Evolutionary conservation across 345 rosid genomes (phyloP).

Genomic region (Geranium brycei): DNA sequence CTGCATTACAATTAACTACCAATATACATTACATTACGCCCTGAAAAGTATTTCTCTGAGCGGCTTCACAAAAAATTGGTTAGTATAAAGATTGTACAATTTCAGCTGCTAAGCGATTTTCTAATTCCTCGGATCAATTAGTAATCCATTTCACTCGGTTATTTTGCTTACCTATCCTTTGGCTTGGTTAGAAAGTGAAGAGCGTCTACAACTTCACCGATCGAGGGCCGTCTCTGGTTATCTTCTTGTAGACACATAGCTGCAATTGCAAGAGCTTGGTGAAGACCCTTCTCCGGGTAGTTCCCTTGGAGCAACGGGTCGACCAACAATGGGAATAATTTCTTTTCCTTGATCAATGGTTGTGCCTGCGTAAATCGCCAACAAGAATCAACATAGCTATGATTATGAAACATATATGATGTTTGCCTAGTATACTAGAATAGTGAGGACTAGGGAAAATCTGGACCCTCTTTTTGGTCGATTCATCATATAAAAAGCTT

Average conservation of each 20-base stretch:
- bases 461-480: too few species aligned
- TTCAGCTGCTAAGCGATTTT: not conserved
- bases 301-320: constrained; percentile 45
- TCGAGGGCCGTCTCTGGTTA: constrained; percentile 60
- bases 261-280: constrained; percentile 75
- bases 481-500: too few species aligned
- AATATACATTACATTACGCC: too few species aligned
- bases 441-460: too few species aligned
- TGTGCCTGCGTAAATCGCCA: constrained; percentile 32
- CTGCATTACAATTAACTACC: not conserved
- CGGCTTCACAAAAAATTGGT: not conserved
- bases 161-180: not conserved
- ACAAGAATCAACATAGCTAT: not conserved
- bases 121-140: not conserved
- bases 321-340: constrained; percentile 55
- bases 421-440: too few species aligned
- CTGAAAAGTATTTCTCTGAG: not conserved
- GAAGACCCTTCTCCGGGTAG: constrained; percentile 57
- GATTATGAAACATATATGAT: not conserved
- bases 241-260: constrained; percentile 87
- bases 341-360: constrained; percentile 60
- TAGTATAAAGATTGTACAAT: not conserved
- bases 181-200: constrained; percentile 8
- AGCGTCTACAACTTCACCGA: constrained; percentile 62
- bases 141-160: not conserved